Conservation (phyloP, 2,329 filamentous ascomycete genomes). For the Colletotrichum liriopes region DNA sequence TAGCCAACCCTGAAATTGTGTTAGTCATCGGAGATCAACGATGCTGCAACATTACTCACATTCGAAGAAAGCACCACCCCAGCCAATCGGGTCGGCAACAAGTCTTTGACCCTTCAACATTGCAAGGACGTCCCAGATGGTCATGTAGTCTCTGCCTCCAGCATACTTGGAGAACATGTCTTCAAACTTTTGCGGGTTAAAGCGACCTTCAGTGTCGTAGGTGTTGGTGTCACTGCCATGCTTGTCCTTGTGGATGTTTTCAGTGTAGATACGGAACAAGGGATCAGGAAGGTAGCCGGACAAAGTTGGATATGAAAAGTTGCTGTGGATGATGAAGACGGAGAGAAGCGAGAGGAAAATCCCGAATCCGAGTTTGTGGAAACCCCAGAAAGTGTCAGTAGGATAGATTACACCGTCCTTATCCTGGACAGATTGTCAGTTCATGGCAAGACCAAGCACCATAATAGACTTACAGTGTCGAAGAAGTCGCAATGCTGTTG, state of each 20-base stretch:
- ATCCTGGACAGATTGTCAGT: constrained; percentile 45
- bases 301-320: constrained; percentile 63
- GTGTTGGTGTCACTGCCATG: constrained; percentile 63
- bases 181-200: constrained; percentile 65
- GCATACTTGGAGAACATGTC: constrained; percentile 66
- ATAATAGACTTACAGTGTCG: constrained; percentile 49
- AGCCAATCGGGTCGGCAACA: constrained; percentile 60
- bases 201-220: constrained; percentile 65
- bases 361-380: constrained; percentile 58
- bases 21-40: neutral
- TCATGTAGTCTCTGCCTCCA: constrained; percentile 56
- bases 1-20: constrained; percentile 46
- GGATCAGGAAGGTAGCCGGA: constrained; percentile 56
- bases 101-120: constrained; percentile 59
- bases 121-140: constrained; percentile 52
- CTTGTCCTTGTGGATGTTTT: constrained; percentile 59
- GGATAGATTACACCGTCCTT: constrained; percentile 58
- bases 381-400: constrained; percentile 56
- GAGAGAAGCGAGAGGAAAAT: constrained; percentile 57
- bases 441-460: rapidly evolving
- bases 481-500: constrained; percentile 61
- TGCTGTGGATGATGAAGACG: constrained; percentile 57
- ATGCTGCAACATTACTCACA: constrained; percentile 45
- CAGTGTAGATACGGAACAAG: constrained; percentile 55
- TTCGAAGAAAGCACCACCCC: constrained; percentile 44